These are phyloP conservation scores for Rubroshorea leprosula DNA, from an alignment of 345 rosid species.

Conservation along the genomic window DNA sequence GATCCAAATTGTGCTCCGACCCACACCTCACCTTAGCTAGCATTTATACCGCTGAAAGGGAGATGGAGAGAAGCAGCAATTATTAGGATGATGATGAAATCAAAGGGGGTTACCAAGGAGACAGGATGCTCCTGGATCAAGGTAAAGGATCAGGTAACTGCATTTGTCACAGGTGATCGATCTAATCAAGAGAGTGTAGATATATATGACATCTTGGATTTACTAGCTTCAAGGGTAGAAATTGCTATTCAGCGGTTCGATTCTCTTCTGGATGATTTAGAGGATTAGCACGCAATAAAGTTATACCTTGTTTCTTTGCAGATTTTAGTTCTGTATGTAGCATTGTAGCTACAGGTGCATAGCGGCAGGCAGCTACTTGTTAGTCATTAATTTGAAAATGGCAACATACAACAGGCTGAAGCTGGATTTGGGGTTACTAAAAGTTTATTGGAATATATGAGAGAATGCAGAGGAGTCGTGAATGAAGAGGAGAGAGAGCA, in stretches of 20 bases:
- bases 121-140: conserved; percentile 44
- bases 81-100: conserved; percentile 41
- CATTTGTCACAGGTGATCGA: conserved; percentile 43
- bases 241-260: too few relatives aligned
- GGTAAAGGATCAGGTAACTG: conserved; percentile 27
- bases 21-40: conserved; percentile 36
- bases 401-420: too few relatives aligned
- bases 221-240: too few relatives aligned
- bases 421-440: too few relatives aligned
- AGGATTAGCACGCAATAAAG: conserved; percentile 7
- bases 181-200: too few relatives aligned
- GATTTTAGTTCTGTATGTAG: not conserved
- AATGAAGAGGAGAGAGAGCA: too few relatives aligned
- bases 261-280: too few relatives aligned
- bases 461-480: too few relatives aligned
- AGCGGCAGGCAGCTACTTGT: not conserved
- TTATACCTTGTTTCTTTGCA: conserved; percentile 4
- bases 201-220: too few relatives aligned
- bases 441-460: too few relatives aligned
- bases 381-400: too few relatives aligned
- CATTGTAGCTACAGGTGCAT: not conserved
- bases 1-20: conserved; percentile 29
- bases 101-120: conserved; percentile 31
- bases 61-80: conserved; percentile 42
- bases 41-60: conserved; percentile 39